These are phyloP conservation scores for Bocquillonia castaneifolia DNA, from an alignment of 441 rosid genomes.

Conservation along the genomic window DNA sequence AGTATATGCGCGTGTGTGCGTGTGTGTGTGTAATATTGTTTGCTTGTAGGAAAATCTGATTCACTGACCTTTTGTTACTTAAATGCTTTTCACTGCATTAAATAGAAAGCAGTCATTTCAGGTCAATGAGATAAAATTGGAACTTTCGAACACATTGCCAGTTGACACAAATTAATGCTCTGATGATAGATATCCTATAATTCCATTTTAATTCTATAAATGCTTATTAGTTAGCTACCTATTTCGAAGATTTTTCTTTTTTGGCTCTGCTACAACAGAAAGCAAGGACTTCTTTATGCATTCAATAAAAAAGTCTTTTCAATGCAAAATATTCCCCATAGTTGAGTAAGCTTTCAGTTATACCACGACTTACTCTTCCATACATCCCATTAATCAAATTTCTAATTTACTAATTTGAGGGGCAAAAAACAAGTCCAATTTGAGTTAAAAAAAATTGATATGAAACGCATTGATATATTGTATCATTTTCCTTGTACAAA, in stretches of 20 bases:
- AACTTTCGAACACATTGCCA: background rate
- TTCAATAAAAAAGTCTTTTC: too few species aligned
- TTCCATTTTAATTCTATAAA: background rate
- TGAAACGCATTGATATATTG: background rate
- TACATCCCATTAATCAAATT: background rate
- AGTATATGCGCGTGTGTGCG: too few species aligned
- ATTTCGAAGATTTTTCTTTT: background rate
- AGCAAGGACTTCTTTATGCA: too few species aligned
- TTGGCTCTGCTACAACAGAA: too few species aligned
- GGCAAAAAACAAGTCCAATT: background rate
- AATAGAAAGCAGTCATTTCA: background rate
- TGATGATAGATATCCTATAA: background rate
- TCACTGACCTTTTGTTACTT: background rate
- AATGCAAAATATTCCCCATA: too few species aligned
- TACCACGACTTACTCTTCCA: background rate
- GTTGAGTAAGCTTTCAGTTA: background rate
- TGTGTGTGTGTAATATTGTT: too few species aligned
- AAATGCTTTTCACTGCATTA: background rate
- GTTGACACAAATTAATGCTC: background rate
- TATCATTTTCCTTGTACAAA: background rate
- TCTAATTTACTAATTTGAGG: background rate
- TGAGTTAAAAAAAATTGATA: background rate
- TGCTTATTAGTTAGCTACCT: background rate
- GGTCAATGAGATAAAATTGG: background rate
- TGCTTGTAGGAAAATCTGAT: background rate